Conservation (phyloP, 805 yeast genomes). For the Barnettozyma botsteinii region DNA sequence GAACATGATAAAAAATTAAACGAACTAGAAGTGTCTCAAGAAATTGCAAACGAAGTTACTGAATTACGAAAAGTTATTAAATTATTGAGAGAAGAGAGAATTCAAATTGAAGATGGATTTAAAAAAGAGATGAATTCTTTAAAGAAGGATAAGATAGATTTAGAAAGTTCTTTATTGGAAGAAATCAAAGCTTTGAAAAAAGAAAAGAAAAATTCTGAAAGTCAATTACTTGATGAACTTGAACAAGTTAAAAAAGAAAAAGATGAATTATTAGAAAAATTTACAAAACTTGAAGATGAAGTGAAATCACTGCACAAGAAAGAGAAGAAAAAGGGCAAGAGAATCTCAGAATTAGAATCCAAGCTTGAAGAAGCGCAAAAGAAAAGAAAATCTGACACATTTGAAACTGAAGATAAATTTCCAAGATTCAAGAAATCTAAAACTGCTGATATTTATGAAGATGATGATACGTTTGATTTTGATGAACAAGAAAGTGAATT, state of each 20-base stretch:
- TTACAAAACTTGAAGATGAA: not conserved
- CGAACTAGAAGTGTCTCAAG: not conserved
- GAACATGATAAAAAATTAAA: not conserved
- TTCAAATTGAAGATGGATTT: not conserved
- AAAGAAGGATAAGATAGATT: not conserved
- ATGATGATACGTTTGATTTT: slow-evolving; percentile 8
- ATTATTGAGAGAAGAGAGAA: not conserved
- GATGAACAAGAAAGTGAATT: slow-evolving; percentile 13
- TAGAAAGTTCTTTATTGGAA: not conserved
- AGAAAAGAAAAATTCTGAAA: not conserved
- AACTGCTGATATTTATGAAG: slow-evolving; percentile 1
- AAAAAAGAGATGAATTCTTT: not conserved
- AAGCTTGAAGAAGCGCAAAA: not conserved
- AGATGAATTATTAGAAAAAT: slow-evolving; percentile 1
- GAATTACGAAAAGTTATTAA: not conserved
- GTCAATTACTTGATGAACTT: slow-evolving; percentile 2
- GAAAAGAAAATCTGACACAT: slow-evolving; percentile 17
- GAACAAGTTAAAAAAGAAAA: slow-evolving; percentile 2
- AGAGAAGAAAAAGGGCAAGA: slow-evolving; percentile 13
- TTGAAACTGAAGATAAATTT: not conserved
- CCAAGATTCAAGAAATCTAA: not conserved
- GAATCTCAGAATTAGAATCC: slow-evolving; percentile 12
- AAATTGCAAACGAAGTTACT: not conserved
- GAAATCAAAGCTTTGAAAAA: slow-evolving; percentile 1
- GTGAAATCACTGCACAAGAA: slow-evolving; percentile 9